Conservation (phyloP, 352 stramenopile genomes). For the Pythium dissimile region DNA sequence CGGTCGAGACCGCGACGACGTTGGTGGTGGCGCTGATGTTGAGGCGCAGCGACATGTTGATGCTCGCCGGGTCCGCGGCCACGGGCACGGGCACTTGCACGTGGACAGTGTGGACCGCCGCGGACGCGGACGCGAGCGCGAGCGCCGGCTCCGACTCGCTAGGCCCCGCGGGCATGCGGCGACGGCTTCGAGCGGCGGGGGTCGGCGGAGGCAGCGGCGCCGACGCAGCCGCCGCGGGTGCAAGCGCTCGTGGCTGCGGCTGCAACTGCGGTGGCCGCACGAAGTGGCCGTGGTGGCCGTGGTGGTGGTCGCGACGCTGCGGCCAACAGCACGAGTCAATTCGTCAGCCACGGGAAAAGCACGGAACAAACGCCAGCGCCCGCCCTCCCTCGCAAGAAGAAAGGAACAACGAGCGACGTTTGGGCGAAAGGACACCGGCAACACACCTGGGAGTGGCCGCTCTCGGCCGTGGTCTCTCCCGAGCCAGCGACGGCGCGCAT, state of each 20-base stretch:
- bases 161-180: too few relatives aligned
- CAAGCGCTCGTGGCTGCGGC: too few relatives aligned
- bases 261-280: too few relatives aligned
- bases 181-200: too few relatives aligned
- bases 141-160: too few relatives aligned
- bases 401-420: background rate
- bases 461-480: constrained; percentile 7
- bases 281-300: too few relatives aligned
- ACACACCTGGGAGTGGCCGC: background rate
- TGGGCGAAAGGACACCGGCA: background rate
- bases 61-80: constrained; percentile 2
- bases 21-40: constrained; percentile 13
- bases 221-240: too few relatives aligned
- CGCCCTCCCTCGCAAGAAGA: background rate
- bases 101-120: constrained; percentile 20
- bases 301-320: too few relatives aligned
- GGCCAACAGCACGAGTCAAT: too few relatives aligned
- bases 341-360: background rate
- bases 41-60: constrained; percentile 20
- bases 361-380: background rate
- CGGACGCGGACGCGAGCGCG: background rate
- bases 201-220: too few relatives aligned
- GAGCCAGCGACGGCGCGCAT: background rate
- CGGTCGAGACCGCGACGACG: background rate
- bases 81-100: constrained; percentile 18